Conservation (phyloP, 2,329 filamentous ascomycete species). For the Aspergillus brunneoviolaceus region DNA sequence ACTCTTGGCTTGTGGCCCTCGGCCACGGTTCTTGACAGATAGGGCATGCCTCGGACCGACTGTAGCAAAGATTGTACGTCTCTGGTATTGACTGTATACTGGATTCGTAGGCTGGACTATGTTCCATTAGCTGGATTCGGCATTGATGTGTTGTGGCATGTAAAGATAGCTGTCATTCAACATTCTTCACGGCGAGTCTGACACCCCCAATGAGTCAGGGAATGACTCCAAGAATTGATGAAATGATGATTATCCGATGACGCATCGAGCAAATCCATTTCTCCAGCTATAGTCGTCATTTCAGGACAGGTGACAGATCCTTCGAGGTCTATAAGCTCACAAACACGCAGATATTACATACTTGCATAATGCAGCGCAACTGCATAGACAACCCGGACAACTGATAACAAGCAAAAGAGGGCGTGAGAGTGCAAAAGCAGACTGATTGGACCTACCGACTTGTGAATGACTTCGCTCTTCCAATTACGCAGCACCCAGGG, state of each 20-base stretch:
- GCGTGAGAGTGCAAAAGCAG: neutral
- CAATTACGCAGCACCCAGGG: neutral
- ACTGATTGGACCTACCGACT: neutral
- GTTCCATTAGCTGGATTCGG: neutral
- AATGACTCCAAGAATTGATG: too few species aligned
- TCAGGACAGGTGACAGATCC: too few species aligned
- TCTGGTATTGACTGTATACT: neutral
- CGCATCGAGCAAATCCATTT: too few species aligned
- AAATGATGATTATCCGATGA: too few species aligned
- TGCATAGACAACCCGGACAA: neutral
- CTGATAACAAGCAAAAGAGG: neutral
- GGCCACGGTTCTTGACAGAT: conserved; percentile 3
- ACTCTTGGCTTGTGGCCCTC: conserved; percentile 49
- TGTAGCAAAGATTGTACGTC: neutral
- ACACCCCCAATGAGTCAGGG: neutral
- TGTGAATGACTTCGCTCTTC: neutral
- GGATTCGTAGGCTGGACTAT: neutral
- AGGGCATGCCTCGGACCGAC: neutral
- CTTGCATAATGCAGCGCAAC: neutral
- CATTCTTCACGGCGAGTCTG: neutral
- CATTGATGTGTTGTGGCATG: neutral
- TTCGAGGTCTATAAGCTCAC: neutral
- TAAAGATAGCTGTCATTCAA: neutral
- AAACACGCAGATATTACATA: neutral
- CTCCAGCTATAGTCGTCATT: too few species aligned